Base-by-base conservation (phyloP, 2,329 filamentous ascomycete species). In the Arthrobotrys megalospora region DNA sequence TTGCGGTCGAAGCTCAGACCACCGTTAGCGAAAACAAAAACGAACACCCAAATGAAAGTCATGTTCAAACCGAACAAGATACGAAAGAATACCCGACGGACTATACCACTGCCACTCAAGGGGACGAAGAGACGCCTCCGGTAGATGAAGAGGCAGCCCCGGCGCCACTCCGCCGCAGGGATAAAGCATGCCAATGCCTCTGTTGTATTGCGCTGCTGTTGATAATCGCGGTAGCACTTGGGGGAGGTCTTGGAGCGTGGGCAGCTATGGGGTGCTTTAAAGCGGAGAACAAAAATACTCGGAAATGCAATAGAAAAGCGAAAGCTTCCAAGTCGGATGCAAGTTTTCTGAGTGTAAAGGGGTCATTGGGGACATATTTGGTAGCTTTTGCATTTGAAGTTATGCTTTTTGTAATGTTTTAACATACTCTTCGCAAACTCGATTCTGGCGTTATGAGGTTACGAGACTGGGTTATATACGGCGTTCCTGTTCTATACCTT, bases 201-300 rank as follows among this genome's bases (percentile, higher is more conserved):
- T 41, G 34, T 7, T 12, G 16, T 21, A 36, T 62, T 24, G 0
- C 69, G 0, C 16, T 77, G 5, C 41, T 41, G 3, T 16, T 67
- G 10, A 48, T 63, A 0, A 28, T 64, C 0, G 1, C 71, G 34
- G 66, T 60, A 12, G 73, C 14, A 4, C 19, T 77, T 6, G 36
- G 11, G 3, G 65, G 65, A 16, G 66, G 73, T 7, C 48, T 71
- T 7, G 28, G 7, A 28, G 4, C 11, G 0, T 77, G 71, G n/a
- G 73, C 58, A 14, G 50, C 32, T 4, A 19, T 62, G 12, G 66
- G 73, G 4, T 71, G 73, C 21, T 76, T 70, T 21, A 76, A 76
- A 28, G n/a, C 36, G 1, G 65, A 67, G 21, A 28, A 77, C 38
- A 36, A 34, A 6, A 32, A 67, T 32, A 38, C 32, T 4, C 38